These are phyloP conservation scores for Penicillium lividum DNA, from an alignment of 495 filamentous ascomycete genomes.

Conservation along the genomic window DNA sequence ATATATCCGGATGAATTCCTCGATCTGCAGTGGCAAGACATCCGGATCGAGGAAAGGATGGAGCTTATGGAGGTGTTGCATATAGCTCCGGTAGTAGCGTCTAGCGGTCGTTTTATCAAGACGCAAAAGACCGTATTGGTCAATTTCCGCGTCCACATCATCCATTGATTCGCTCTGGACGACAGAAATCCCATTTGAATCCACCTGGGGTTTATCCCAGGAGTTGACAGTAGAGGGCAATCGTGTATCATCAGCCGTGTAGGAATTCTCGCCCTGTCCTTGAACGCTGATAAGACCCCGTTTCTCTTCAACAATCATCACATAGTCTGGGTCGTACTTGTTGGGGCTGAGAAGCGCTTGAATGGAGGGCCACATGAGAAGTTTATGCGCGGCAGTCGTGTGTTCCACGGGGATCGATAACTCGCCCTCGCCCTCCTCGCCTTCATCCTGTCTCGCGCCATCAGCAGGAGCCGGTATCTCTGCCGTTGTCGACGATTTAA, in stretches of 20 bases:
- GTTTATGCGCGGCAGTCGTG: constrained; percentile 75
- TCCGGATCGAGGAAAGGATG: constrained; percentile 75
- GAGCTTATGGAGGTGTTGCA: constrained; percentile 79
- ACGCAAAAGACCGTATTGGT: constrained; percentile 61
- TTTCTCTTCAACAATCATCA: constrained; percentile 73
- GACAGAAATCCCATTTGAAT: neutral
- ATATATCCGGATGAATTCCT: constrained; percentile 49
- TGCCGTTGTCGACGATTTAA: neutral
- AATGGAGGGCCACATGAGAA: constrained; percentile 73
- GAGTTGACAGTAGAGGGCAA: constrained; percentile 10
- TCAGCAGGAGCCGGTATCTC: constrained; percentile 7
- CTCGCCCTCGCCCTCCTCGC: constrained; percentile 52
- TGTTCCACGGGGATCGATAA: constrained; percentile 76
- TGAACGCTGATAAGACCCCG: constrained; percentile 75
- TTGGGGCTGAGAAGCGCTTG: constrained; percentile 50
- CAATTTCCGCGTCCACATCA: constrained; percentile 48
- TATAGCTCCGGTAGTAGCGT: constrained; percentile 68
- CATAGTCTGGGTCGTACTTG: constrained; percentile 59
- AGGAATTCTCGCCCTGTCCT: constrained; percentile 74
- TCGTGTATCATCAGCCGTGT: constrained; percentile 41
- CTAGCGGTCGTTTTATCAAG: constrained; percentile 62
- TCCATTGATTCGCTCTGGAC: neutral
- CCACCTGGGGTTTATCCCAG: neutral
- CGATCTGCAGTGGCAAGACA: constrained; percentile 25
- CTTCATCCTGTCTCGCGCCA: constrained; percentile 19